These are phyloP conservation scores for Pyrus hybrid DNA, from an alignment of 331 rosid genomes.

Conservation along the genomic window DNA sequence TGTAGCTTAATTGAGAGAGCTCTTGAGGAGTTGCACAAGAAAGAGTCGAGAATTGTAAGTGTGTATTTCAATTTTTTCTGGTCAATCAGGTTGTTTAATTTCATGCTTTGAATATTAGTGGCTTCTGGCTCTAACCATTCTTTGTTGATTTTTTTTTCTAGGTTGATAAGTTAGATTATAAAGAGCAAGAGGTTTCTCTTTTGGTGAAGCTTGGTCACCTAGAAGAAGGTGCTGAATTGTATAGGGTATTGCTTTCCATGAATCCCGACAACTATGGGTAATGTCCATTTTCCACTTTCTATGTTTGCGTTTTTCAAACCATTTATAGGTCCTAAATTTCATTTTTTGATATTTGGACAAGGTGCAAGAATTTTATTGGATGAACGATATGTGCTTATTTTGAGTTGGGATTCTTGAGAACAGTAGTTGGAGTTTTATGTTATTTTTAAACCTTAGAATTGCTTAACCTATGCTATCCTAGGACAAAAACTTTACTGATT, in stretches of 20 bases:
- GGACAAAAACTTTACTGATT: neutral
- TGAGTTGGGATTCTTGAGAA: neutral
- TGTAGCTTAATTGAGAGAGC: slow-evolving; percentile 72
- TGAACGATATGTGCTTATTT: neutral
- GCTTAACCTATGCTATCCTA: neutral
- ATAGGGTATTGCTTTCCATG: slow-evolving; percentile 63
- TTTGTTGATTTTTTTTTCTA: slow-evolving; percentile 15
- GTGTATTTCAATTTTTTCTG: neutral
- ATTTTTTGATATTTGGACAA: neutral
- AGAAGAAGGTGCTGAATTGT: slow-evolving; percentile 60
- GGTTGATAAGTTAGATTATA: slow-evolving; percentile 78
- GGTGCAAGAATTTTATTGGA: neutral
- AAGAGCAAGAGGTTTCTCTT: slow-evolving; percentile 91
- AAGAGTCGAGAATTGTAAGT: slow-evolving; percentile 74
- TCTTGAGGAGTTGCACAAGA: slow-evolving; percentile 72
- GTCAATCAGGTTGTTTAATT: neutral
- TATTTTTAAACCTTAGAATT: neutral
- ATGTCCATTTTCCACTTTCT: neutral
- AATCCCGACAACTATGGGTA: slow-evolving; percentile 97
- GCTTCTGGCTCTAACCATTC: slow-evolving; percentile 12
- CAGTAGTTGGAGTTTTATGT: neutral
- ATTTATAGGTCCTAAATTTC: neutral
- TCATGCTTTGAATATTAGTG: slow-evolving; percentile 11
- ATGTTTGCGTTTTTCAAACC: neutral
- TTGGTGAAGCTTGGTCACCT: slow-evolving; percentile 71